A percentile compares a stretch with the other conserved stretches of the same genome.
Conservation (phyloP, 2,329 filamentous ascomycete species). For the Colletotrichum sojae region DNA sequence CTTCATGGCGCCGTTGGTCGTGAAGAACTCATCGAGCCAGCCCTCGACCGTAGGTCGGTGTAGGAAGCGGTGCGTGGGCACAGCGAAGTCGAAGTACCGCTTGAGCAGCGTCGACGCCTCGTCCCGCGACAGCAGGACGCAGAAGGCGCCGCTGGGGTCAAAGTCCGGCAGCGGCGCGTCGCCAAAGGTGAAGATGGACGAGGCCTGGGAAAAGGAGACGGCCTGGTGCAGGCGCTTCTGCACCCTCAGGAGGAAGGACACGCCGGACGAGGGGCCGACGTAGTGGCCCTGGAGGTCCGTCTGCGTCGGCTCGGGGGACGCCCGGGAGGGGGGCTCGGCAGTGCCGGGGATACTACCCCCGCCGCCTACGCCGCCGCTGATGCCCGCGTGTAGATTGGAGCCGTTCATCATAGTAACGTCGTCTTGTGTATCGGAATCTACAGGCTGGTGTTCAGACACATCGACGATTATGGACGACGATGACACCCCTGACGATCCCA, state of each 20-base stretch:
- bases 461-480: constrained; percentile 14
- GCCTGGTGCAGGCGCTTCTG: constrained; percentile 48
- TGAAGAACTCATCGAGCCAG: constrained; percentile 62
- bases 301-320: constrained; percentile 52
- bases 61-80: constrained; percentile 69
- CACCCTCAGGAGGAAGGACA: constrained; percentile 49
- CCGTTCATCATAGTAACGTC: constrained; percentile 30
- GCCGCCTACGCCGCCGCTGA: too few species aligned
- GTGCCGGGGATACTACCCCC: constrained; percentile 10
- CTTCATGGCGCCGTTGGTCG: constrained; percentile 49
- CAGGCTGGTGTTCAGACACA: constrained; percentile 6
- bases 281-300: constrained; percentile 51
- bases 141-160: constrained; percentile 50
- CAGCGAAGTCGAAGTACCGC: constrained; percentile 70
- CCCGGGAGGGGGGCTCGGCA: constrained; percentile 62
- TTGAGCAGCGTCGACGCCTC: constrained; percentile 56
- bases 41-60: constrained; percentile 64
- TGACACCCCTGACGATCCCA: too few species aligned
- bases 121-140: constrained; percentile 57
- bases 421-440: constrained; percentile 11
- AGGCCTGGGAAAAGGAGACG: constrained; percentile 49
- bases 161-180: constrained; percentile 63
- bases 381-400: constrained; percentile 3
- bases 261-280: constrained; percentile 50
- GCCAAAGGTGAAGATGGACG: constrained; percentile 64